Conservation (phyloP, 805 yeast species). For the Myxozyma kluyveri region DNA sequence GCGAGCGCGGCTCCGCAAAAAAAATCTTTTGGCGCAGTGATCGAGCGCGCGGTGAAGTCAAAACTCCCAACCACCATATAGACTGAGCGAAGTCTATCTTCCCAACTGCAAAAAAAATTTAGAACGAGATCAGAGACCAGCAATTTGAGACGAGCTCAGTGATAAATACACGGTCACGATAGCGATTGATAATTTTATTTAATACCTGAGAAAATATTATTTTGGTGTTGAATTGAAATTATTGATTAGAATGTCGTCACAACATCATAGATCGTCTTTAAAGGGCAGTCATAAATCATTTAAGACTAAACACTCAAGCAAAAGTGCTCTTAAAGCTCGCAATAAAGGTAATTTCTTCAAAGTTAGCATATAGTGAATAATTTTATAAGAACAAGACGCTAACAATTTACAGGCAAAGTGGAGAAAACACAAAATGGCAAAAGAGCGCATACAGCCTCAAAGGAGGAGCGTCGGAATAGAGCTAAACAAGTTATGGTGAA, state of each 20-base stretch:
- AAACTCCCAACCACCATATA: too few relatives aligned
- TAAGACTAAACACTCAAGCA: conserved; percentile 87
- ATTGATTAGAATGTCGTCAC: conserved; percentile 31
- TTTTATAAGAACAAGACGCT: background rate
- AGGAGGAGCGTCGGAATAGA: conserved; percentile 69
- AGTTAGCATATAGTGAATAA: background rate
- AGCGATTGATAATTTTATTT: background rate
- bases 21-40: too few relatives aligned
- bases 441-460: conserved; percentile 43
- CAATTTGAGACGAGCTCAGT: too few relatives aligned
- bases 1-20: too few relatives aligned
- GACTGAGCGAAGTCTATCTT: too few relatives aligned
- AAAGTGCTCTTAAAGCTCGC: conserved; percentile 77
- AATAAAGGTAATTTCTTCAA: conserved; percentile 40
- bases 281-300: conserved; percentile 86
- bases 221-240: conserved; percentile 6
- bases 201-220: background rate
- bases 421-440: conserved; percentile 53
- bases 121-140: too few relatives aligned
- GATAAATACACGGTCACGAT: too few relatives aligned
- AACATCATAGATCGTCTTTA: conserved; percentile 78
- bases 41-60: too few relatives aligned
- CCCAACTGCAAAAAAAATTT: too few relatives aligned
- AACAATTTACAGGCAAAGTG: conserved; percentile 60
- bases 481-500: conserved; percentile 72